Conservation (phyloP, 2,329 filamentous ascomycete genomes). For the Xylaria sp. region DNA sequence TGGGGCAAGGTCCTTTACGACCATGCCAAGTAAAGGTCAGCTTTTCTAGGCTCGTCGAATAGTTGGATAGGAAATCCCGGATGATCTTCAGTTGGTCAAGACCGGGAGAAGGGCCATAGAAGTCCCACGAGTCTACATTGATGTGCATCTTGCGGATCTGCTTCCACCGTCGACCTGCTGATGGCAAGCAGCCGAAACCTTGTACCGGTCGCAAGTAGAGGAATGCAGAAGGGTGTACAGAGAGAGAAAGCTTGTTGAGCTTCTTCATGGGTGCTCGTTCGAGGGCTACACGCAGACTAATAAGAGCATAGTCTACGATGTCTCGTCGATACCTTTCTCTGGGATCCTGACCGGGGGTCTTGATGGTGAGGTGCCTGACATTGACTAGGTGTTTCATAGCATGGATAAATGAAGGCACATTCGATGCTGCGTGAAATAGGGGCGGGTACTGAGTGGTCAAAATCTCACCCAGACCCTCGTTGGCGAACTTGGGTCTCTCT, state of each 20-base stretch:
- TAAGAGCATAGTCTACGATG: slow-evolving; percentile 82
- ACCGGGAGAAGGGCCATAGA: slow-evolving; percentile 53
- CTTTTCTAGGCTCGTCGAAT: slow-evolving; percentile 61
- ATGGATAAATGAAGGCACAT: slow-evolving; percentile 76
- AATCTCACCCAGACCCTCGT: slow-evolving; percentile 71
- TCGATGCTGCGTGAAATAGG: slow-evolving; percentile 82
- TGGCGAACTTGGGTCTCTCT: slow-evolving; percentile 71
- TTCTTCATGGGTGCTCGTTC: slow-evolving; percentile 64
- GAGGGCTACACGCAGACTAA: slow-evolving; percentile 77
- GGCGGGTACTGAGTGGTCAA: slow-evolving; percentile 83
- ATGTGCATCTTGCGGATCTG: slow-evolving; percentile 72
- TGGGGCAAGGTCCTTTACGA: slow-evolving; percentile 64
- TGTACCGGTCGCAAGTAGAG: slow-evolving; percentile 70
- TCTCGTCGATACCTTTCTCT: slow-evolving; percentile 67
- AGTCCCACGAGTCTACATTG: slow-evolving; percentile 66
- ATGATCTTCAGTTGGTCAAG: slow-evolving; percentile 71
- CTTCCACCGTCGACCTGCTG: slow-evolving; percentile 66
- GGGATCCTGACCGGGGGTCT: slow-evolving; percentile 66
- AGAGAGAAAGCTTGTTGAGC: slow-evolving; percentile 66
- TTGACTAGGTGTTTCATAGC: slow-evolving; percentile 64
- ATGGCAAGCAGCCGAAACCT: slow-evolving; percentile 69
- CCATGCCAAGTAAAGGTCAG: slow-evolving; percentile 75
- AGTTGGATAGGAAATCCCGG: slow-evolving; percentile 70
- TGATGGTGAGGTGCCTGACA: slow-evolving; percentile 68
- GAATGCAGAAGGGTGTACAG: slow-evolving; percentile 69